Conservation (phyloP, 192 early-diverging fungal genomes). For the Linnemannia elongata region DNA sequence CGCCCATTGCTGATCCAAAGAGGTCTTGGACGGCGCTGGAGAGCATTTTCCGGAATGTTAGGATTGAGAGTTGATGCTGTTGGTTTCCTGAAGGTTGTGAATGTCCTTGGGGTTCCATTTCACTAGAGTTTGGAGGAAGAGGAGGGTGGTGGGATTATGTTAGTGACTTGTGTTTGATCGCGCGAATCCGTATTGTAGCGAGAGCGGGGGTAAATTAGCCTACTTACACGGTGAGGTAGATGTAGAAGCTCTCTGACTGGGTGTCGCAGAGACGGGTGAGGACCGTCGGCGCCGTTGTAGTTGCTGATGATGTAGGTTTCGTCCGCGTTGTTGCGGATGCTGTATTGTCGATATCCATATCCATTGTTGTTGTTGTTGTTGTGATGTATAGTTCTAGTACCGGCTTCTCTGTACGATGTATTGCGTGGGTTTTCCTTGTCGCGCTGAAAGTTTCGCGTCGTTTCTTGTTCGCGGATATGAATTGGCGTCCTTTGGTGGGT, state of each 20-base stretch:
- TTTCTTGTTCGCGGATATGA: not conserved
- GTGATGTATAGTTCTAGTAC: not conserved
- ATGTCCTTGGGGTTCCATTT: conserved; percentile 29
- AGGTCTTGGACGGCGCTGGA: conserved; percentile 42
- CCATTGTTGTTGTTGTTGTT: not conserved
- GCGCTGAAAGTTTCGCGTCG: not conserved
- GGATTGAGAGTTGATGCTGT: conserved; percentile 28
- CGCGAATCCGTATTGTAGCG: not conserved
- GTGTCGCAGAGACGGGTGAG: conserved; percentile 43
- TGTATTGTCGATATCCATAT: conserved; percentile 7
- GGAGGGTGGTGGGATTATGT: too few species aligned
- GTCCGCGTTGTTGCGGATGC: not conserved
- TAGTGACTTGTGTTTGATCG: too few species aligned
- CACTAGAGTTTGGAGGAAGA: not conserved
- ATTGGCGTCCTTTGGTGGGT: not conserved
- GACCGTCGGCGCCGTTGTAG: not conserved
- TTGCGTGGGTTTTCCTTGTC: not conserved
- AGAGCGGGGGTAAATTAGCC: not conserved
- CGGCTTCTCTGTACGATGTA: not conserved
- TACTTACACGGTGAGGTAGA: conserved; percentile 50
- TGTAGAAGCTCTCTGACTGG: conserved; percentile 39
- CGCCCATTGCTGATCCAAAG: conserved; percentile 47
- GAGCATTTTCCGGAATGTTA: conserved; percentile 51
- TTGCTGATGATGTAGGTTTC: not conserved
- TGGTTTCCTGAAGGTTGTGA: conserved; percentile 14